Evolutionary conservation across 768 basidiomycete species (phyloP), one percentile per base, ranked within the genome.

Genomic region (Termitomyces sp.): DNA sequence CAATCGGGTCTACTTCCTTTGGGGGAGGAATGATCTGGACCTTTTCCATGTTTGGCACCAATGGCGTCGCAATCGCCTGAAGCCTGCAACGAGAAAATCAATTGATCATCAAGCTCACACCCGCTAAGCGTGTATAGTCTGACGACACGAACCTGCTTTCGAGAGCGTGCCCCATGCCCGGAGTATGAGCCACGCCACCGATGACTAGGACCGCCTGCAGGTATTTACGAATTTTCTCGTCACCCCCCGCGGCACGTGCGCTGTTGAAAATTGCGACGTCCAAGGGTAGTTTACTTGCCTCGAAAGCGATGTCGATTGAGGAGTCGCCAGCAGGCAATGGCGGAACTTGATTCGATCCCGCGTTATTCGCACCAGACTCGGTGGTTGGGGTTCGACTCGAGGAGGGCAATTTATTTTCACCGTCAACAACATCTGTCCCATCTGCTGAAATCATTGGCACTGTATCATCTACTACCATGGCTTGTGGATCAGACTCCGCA

Each of bases 211-310:
- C 88, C 2, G 89, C 90, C 66, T 90, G 87, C 28, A 94, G 79
- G 67, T 95, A 91, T 68, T 94, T 92, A 62, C 89, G 86, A 62
- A 92, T 88, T 72, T 91, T 91, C 30, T 96, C 94, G 62, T 94
- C 92, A 3, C 89, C 87, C 3, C 90, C 91, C 4, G 87, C 88
- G 1, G 91, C 88, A n/a, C 92, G 80, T 9, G 92, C 84, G 63
- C 92, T 90, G 68, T 96, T 94, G 73, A 92, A 92, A 59, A 97
- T 90, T 8, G 93, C 94, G 10, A 95, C 88, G 66, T 97, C 94
- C 55, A 97, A 75, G 1, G 95, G 94, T 41, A 95, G 76, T 69
- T 94, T 95, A 71, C 88, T 87, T 20, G 94, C 89, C 72, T 95
- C 94, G 64, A 84, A 86, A 55, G 79, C 80, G 3, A 95, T 82